Conservation (phyloP, 2,329 filamentous ascomycete genomes). For the Trichoderma arundinaceum region DNA sequence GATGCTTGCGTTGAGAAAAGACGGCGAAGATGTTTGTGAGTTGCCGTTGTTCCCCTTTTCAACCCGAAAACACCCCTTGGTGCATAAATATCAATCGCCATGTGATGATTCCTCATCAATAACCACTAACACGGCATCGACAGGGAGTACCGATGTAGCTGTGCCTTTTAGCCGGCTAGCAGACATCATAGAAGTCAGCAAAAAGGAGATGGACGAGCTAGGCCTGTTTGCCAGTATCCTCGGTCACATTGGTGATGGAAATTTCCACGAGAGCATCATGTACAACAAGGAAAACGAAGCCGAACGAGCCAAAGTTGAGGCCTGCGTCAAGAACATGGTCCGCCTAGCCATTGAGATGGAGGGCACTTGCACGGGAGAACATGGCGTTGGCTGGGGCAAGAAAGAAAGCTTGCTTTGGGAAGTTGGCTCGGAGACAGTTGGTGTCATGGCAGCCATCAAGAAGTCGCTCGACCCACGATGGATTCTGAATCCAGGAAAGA, state of each 20-base stretch:
- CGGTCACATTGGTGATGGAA: constrained; percentile 90
- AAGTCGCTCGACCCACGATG: constrained; percentile 80
- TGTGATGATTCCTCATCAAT: background rate
- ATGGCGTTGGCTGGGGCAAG: constrained; percentile 85
- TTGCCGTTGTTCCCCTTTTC: constrained; percentile 40
- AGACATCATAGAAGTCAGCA: constrained; percentile 80
- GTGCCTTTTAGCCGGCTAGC: constrained; percentile 78
- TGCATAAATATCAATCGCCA: background rate
- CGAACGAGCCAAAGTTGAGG: constrained; percentile 77
- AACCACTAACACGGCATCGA: background rate
- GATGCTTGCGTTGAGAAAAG: constrained; percentile 72
- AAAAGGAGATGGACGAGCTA: constrained; percentile 85
- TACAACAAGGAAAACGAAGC: constrained; percentile 74
- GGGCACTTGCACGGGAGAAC: constrained; percentile 88
- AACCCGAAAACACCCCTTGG: background rate
- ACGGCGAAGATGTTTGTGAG: constrained; percentile 72
- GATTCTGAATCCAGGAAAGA: constrained; percentile 92
- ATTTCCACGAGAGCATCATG: constrained; percentile 93
- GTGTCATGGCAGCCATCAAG: constrained; percentile 85
- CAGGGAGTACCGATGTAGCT: constrained; percentile 81
- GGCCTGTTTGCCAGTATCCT: constrained; percentile 87
- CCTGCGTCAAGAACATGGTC: constrained; percentile 88
- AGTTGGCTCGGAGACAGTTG: constrained; percentile 78
- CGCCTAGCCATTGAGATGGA: constrained; percentile 92
- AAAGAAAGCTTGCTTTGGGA: constrained; percentile 80